Evolutionary conservation across 2,329 filamentous ascomycete genomes (phyloP).

Genomic region (Venturia nashicola): DNA sequence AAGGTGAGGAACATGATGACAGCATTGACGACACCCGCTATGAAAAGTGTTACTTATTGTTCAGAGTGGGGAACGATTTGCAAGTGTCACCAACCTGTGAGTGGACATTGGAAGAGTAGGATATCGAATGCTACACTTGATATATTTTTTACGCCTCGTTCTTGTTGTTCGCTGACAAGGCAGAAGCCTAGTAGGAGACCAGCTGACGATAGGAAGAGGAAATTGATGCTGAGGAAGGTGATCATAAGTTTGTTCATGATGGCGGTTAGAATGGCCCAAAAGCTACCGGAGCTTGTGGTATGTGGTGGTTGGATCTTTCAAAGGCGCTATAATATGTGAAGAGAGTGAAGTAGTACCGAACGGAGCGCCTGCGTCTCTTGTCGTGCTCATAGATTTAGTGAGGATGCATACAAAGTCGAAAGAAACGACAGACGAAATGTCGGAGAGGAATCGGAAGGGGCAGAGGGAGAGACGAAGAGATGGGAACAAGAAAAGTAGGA

Average conservation of each 20-base stretch:
- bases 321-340: background rate
- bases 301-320: background rate
- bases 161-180: slow-evolving; percentile 34
- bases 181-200: slow-evolving; percentile 40
- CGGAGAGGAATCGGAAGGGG: background rate
- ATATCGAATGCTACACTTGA: slow-evolving; percentile 39
- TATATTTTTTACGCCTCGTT: slow-evolving; percentile 30
- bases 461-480: background rate
- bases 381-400: background rate
- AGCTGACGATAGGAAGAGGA: slow-evolving; percentile 40
- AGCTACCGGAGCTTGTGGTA: background rate
- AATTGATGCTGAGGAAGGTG: slow-evolving; percentile 37
- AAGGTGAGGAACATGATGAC: slow-evolving; percentile 61
- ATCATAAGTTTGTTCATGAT: slow-evolving; percentile 40
- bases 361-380: slow-evolving; percentile 9
- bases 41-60: slow-evolving; percentile 4
- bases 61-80: background rate
- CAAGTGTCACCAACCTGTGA: slow-evolving; percentile 28
- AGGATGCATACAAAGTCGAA: background rate
- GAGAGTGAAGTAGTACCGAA: background rate
- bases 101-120: slow-evolving; percentile 38
- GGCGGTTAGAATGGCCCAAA: slow-evolving; percentile 15
- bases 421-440: slow-evolving; percentile 1
- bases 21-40: slow-evolving; percentile 60
- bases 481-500: background rate